Base-by-base conservation (phyloP, 2,329 filamentous ascomycete species). In the Arachnopeziza araneosa region DNA sequence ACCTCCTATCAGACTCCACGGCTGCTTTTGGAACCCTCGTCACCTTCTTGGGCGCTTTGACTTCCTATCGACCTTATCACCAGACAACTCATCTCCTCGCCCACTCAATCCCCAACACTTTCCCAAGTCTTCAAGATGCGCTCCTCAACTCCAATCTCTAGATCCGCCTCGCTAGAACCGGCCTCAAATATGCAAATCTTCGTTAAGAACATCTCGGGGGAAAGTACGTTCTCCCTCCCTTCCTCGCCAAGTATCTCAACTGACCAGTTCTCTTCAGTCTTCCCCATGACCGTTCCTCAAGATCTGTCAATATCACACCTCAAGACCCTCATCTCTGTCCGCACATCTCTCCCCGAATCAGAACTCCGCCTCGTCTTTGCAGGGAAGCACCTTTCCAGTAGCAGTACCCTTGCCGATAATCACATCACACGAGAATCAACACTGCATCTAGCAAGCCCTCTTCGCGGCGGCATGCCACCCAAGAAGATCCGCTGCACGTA, bases 401-500 rank as follows among this genome's bases (percentile, higher is more conserved):
- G 74, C 50, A 60, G 66, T 53, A 66, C 80, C 10, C 75, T 84
- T 55, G 65, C 77, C 52, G 73, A 77, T 59, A 76, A 80, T 75
- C 69, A 75, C 72, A 77, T 84, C 67, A 69, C 75, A 17, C 75
- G 75, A 57, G 78, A 81, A 66, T 71, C 75, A n/a, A 82, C 79
- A 4, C 72, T 84, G 32, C 77, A 83, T 74, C 75, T 84, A 64
- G 78, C 80, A 0, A 72, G 83, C 23, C 83, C 84, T 52, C 76
- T 87, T 67, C 83, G 83, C 63, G 69, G 70, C 49, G 70, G 71
- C 67, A 87, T 86, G 83, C 83, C 87, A 65, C 82, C 86, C 64
- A 90, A 88, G 79, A 91, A 90, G 82, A 86, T 89, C 68, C 87
- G 90, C 69, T 98, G 95, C 81, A 88, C 83, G 66, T 92, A 90